Base-by-base conservation (phyloP, 352 stramenopile genomes). In the Blastocystis sp. region DNA sequence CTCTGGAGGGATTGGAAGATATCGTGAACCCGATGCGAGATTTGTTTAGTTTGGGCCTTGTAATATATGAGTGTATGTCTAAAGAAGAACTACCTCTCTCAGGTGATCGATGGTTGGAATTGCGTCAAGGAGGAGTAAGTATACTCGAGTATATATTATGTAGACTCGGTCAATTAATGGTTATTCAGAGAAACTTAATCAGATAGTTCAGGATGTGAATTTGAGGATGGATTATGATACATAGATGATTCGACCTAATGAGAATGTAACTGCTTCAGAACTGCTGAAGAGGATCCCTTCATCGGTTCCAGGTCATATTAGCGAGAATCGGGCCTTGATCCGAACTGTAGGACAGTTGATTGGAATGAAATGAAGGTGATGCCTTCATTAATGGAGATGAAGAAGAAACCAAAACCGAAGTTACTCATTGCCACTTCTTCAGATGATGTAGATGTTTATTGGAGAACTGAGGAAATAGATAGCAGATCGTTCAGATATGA, bases 41-140 rank as follows among this genome's bases (percentile, higher is more conserved):
- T 37, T 11, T 84, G 24, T 84, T 84, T 51, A 68, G 48, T 66
- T 30, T 84, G 48, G 73, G 73, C 22, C 73, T 84, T 17, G 53
- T 84, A 30, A 37, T 44, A 6, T 66, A 44, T 64, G 42, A 84
- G 15, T 30, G 30, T 13, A 84, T 84, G 73, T 48, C 51, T 0
- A 27, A 69, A 11, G 73, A 84, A 51, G 48, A 64, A 22, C 22
- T 84, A 13, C 73, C 73, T 37, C 30, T 66, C 9, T 64, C 48
- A 3, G 73, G 73, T 9, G 73, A 84, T 7, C 73, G 73, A 1
- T 84, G 73, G 73, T 13, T 42, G 42, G 48, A 30, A 37, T 37
- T 84, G 53, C 73, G 73, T 7, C n/a, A 66, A 22, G 48, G 44
- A 37, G 44, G 53, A 9, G 73, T 58, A 40, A 56, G 51, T 59